Evolutionary conservation across 306 rosid genomes (phyloP).

Genomic region (Hippophae gyantsensis): DNA sequence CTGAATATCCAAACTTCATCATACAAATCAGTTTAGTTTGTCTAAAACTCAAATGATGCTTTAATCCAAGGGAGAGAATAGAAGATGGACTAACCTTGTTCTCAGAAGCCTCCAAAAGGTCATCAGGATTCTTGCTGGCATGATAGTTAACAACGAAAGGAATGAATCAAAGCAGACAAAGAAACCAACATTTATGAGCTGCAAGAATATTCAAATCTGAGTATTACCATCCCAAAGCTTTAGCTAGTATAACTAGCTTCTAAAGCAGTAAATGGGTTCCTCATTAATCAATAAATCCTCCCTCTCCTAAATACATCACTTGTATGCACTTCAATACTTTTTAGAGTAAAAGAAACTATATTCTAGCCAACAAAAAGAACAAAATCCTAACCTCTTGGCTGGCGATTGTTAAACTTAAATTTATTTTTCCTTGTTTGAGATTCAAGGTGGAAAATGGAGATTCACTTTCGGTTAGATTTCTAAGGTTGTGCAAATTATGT

Average conservation of each 20-base stretch:
- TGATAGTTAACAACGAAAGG: constrained; percentile 85
- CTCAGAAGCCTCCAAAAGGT: constrained; percentile 68
- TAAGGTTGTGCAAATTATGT: too few relatives aligned
- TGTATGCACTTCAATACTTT: too few relatives aligned
- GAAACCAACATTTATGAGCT: constrained; percentile 96
- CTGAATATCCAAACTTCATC: not conserved
- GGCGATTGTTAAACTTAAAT: too few relatives aligned
- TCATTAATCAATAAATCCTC: not conserved
- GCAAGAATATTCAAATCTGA: constrained; percentile 39
- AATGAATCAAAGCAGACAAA: constrained; percentile 95
- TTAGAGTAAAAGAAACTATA: too few relatives aligned
- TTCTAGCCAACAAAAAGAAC: too few relatives aligned
- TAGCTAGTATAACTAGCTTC: constrained; percentile 15
- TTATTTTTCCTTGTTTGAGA: not conserved
- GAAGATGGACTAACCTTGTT: constrained; percentile 49
- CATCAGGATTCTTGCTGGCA: constrained; percentile 79
- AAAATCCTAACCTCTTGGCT: too few relatives aligned
- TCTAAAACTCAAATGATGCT: constrained; percentile 11
- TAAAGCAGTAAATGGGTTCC: constrained; percentile 3
- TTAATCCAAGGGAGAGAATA: constrained; percentile 11
- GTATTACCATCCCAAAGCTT: constrained; percentile 13
- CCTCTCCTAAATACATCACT: not conserved
- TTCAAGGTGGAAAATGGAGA: too few relatives aligned
- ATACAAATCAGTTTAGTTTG: too few relatives aligned
- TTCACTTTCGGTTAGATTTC: too few relatives aligned